Conservation (phyloP, 73 alveolate genomes). For the Tetrahymena thermophila region DNA sequence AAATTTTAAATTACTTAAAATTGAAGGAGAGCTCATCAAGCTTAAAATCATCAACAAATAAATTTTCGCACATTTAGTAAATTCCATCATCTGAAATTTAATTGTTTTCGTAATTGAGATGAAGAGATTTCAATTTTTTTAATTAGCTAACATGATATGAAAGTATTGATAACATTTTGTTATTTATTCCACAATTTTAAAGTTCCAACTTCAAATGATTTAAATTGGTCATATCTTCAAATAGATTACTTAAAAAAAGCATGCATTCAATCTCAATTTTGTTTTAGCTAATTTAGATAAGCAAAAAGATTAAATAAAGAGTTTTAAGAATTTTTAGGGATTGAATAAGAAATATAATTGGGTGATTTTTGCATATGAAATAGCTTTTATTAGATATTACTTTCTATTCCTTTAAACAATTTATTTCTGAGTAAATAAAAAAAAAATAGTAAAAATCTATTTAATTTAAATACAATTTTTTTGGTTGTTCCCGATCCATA, state of each 20-base stretch:
- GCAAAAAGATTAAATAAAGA: background rate
- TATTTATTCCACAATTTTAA: background rate
- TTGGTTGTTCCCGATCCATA: no score
- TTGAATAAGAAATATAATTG: background rate
- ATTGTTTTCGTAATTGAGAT: background rate
- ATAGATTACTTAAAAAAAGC: background rate
- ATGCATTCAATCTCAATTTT: background rate
- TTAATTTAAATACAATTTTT: no score
- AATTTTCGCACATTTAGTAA: background rate
- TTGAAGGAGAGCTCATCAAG: background rate
- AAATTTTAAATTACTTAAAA: background rate
- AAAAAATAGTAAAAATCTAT: background rate
- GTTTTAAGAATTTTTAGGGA: background rate
- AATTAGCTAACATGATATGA: background rate
- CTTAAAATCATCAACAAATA: background rate
- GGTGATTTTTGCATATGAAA: no score
- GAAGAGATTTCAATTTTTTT: background rate
- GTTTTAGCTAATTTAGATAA: background rate
- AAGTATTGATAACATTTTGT: background rate
- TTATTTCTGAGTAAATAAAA: no score
- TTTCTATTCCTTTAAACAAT: no score
- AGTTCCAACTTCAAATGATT: background rate
- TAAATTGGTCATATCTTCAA: background rate
- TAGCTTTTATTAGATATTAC: no score
- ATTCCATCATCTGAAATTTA: background rate